Evolutionary conservation across 192 early-diverging fungal genomes (phyloP).

Genomic region (Mortierella claussenii): DNA sequence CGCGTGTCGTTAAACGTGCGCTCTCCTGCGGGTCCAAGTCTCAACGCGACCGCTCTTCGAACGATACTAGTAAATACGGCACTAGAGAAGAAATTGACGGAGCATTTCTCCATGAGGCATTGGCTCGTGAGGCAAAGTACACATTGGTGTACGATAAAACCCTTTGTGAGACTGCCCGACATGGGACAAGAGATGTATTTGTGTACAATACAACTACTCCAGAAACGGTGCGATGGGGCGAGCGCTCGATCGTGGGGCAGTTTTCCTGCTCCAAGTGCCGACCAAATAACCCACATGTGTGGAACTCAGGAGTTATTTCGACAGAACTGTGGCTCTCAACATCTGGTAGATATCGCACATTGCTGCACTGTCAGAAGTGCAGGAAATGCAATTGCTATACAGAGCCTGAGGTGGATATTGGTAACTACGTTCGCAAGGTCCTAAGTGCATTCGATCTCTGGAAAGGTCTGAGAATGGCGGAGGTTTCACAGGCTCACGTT

Average conservation of each 20-base stretch:
- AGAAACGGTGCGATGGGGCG: neutral
- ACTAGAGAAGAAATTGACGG: neutral
- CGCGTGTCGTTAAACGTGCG: too few species aligned
- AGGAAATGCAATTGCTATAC: conserved; percentile 7
- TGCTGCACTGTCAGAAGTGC: conserved; percentile 13
- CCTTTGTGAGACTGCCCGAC: too few species aligned
- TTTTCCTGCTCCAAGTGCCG: neutral
- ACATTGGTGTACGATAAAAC: neutral
- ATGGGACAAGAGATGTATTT: too few species aligned
- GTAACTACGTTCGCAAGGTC: conserved; percentile 7
- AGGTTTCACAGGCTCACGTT: neutral
- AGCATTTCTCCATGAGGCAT: neutral
- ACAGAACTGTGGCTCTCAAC: conserved; percentile 5
- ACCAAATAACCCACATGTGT: neutral
- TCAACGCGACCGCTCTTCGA: neutral
- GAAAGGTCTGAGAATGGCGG: neutral
- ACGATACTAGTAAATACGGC: neutral
- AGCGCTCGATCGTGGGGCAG: neutral
- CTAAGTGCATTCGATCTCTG: conserved; percentile 7
- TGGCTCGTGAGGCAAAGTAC: neutral
- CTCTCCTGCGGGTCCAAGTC: too few species aligned
- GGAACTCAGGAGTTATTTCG: conserved; percentile 9
- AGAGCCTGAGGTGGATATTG: conserved; percentile 3
- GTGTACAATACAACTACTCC: too few species aligned
- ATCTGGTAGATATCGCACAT: neutral